Evolutionary conservation across 345 rosid species (phyloP).

Genomic region (Stellera chamaejasme): DNA sequence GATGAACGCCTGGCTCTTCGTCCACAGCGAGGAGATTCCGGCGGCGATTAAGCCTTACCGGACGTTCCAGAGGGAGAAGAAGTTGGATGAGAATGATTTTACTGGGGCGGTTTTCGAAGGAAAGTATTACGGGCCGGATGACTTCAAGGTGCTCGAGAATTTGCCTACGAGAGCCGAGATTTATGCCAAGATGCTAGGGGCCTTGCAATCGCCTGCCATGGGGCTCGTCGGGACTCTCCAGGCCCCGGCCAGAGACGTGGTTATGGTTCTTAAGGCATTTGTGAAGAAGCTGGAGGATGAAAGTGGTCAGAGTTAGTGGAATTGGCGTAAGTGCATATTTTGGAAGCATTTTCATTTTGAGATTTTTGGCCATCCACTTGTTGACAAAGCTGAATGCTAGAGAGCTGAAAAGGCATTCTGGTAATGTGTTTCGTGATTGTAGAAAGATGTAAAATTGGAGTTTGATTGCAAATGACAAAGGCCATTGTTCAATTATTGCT

Average conservation of each 20-base stretch:
- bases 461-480: background rate
- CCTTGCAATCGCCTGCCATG: conserved; percentile 69
- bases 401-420: too few relatives aligned
- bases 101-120: conserved; percentile 92
- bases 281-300: conserved; percentile 88
- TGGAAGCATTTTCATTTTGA: too few relatives aligned
- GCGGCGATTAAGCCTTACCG: conserved; percentile 77
- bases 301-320: conserved; percentile 35
- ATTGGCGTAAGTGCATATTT: background rate
- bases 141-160: conserved; percentile 58
- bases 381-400: too few relatives aligned
- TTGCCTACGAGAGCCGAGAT: conserved; percentile 86
- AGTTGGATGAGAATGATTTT: conserved; percentile 69
- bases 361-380: conserved; percentile 1
- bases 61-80: conserved; percentile 63
- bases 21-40: conserved; percentile 84
- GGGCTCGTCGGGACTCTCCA: conserved; percentile 77
- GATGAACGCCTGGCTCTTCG: conserved; percentile 94
- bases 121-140: conserved; percentile 71
- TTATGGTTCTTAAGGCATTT: conserved; percentile 78
- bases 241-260: conserved; percentile 80
- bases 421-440: background rate
- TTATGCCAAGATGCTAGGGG: conserved; percentile 78
- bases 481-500: too few relatives aligned
- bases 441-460: conserved; percentile 4